phyloP scores from a whole-genome alignment of 345 rosid genomes.

The Murraya koenigii region DNA sequence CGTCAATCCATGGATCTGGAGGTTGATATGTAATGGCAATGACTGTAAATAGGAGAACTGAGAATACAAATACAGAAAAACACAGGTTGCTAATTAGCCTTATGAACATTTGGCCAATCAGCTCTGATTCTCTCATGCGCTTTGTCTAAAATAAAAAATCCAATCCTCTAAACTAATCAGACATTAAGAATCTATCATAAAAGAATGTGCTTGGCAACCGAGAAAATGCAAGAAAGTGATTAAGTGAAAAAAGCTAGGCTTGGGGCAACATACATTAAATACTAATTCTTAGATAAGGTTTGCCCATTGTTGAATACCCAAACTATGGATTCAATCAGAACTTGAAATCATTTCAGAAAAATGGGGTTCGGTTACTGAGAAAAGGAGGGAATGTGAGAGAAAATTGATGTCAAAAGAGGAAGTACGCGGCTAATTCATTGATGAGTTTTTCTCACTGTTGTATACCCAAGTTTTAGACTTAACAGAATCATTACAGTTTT shows the following conservation, averaged over 20 bases:
- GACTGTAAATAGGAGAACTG: conserved; percentile 72
- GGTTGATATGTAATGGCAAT: conserved; percentile 93
- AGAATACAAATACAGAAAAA: conserved; percentile 87
- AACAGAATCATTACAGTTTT: not conserved
- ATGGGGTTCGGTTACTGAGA: too few relatives aligned
- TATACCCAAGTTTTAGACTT: not conserved
- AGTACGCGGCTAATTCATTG: too few relatives aligned
- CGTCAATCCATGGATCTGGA: conserved; percentile 94
- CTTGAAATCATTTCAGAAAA: not conserved
- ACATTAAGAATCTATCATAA: too few relatives aligned
- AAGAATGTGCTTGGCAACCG: not conserved
- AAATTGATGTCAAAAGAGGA: too few relatives aligned
- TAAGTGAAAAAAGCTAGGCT: too few relatives aligned
- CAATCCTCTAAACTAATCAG: too few relatives aligned
- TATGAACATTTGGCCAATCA: conserved; percentile 71
- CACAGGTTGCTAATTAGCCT: conserved; percentile 82
- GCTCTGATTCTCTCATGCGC: conserved; percentile 24
- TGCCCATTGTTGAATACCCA: too few relatives aligned
- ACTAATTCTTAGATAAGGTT: too few relatives aligned
- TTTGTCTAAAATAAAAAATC: not conserved
- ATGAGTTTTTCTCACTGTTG: too few relatives aligned
- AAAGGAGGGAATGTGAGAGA: not conserved
- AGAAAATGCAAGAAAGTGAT: too few relatives aligned
- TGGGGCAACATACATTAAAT: not conserved
- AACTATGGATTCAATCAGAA: too few relatives aligned